phyloP scores from a whole-genome alignment of 2,329 filamentous ascomycete species.

The Talaromyces sp. region DNA sequence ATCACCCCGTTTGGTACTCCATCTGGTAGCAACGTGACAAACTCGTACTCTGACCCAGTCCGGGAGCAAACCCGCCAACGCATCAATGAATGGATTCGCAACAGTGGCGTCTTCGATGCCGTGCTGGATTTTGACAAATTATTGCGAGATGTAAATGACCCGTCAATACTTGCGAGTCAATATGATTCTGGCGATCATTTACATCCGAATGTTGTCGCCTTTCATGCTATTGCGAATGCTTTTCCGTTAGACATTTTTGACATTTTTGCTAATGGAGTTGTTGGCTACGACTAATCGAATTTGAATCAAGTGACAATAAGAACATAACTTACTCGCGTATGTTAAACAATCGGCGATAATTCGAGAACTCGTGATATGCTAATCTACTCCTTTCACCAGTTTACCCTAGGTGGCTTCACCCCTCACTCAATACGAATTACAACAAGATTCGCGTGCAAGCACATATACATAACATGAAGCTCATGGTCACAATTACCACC shows the following conservation, averaged over 20 bases:
- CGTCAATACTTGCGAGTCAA: constrained; percentile 43
- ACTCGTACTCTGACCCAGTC: constrained; percentile 50
- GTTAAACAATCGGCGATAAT: too few relatives aligned
- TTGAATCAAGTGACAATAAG: background rate
- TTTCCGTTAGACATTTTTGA: constrained; percentile 54
- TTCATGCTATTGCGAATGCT: constrained; percentile 52
- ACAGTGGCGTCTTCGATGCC: constrained; percentile 51
- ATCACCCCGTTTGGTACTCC: constrained; percentile 54
- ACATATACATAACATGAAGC: constrained; percentile 23
- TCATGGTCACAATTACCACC: constrained; percentile 29
- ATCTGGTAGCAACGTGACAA: constrained; percentile 23
- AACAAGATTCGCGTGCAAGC: background rate
- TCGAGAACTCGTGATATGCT: too few relatives aligned
- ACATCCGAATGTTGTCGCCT: constrained; percentile 57
- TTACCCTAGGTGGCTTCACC: background rate
- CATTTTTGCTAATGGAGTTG: background rate
- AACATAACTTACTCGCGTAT: too few relatives aligned
- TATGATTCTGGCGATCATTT: constrained; percentile 61
- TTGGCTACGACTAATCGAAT: background rate
- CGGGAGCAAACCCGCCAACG: constrained; percentile 52
- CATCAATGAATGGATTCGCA: constrained; percentile 58
- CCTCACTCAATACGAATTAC: background rate
- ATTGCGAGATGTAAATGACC: constrained; percentile 46
- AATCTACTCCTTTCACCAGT: background rate
- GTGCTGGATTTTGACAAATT: constrained; percentile 58